phyloP scores from a whole-genome alignment of 495 filamentous ascomycete species.

The Lepraria neglecta region DNA sequence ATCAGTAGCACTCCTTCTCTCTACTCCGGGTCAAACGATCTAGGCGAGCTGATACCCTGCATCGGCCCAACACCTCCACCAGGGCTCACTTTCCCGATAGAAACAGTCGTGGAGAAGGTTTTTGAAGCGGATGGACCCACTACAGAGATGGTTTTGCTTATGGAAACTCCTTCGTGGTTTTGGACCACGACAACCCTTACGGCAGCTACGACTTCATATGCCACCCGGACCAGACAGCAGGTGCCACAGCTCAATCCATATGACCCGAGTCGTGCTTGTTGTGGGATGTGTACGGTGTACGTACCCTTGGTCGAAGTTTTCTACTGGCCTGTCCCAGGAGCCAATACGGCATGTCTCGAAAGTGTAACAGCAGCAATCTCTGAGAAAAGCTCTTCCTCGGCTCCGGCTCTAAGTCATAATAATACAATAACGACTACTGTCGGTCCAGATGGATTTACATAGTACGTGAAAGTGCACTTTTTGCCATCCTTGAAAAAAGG shows the following conservation, averaged over 20 bases:
- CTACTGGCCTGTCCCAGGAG: conserved; percentile 13
- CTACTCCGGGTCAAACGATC: not conserved
- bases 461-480: not conserved
- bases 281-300: conserved; percentile 12
- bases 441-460: not conserved
- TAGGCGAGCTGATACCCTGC: not conserved
- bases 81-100: not conserved
- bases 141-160: not conserved
- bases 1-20: not conserved
- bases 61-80: not conserved
- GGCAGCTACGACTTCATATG: not conserved
- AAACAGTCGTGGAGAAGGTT: not conserved
- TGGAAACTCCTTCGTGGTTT: not conserved
- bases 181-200: not conserved
- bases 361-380: not conserved
- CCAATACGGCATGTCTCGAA: conserved; percentile 14
- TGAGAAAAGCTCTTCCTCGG: not conserved
- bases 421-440: not conserved
- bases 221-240: not conserved
- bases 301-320: conserved; percentile 17
- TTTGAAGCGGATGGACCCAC: not conserved
- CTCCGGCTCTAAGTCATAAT: not conserved
- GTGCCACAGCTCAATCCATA: not conserved
- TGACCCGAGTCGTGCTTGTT: conserved; percentile 7
- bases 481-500: not conserved